These are phyloP conservation scores for Solanum etuberosum DNA, from an alignment of 257 asterid species.

Conservation along the genomic window DNA sequence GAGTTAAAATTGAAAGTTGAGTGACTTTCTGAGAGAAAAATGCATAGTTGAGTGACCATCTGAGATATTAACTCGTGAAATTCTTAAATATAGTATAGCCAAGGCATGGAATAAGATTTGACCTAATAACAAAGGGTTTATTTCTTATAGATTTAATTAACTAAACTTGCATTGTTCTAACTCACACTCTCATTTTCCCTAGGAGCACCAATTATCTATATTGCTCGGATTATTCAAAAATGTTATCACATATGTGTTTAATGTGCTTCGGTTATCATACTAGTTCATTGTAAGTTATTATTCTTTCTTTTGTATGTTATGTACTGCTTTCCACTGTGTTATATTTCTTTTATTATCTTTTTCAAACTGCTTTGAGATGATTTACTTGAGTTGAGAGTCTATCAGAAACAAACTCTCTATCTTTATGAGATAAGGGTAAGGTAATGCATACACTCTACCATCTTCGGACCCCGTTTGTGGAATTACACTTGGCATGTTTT, in stretches of 20 bases:
- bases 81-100: neutral
- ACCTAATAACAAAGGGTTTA: neutral
- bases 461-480: accelerated
- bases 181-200: neutral
- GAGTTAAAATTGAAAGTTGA: too few species aligned
- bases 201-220: neutral
- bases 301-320: neutral
- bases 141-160: neutral
- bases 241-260: neutral
- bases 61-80: too few species aligned
- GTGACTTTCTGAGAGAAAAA: too few species aligned
- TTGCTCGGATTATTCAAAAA: neutral
- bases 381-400: neutral
- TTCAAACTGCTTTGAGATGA: neutral
- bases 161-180: neutral
- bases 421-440: neutral
- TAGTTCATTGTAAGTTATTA: neutral
- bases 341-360: neutral
- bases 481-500: neutral
- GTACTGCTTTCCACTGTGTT: neutral
- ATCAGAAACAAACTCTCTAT: neutral
- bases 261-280: neutral
- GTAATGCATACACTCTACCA: neutral
- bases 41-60: too few species aligned
- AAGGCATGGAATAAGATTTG: neutral